These are phyloP conservation scores for Cyclanthera cordifolia DNA, from an alignment of 306 rosid species.

Conservation along the genomic window DNA sequence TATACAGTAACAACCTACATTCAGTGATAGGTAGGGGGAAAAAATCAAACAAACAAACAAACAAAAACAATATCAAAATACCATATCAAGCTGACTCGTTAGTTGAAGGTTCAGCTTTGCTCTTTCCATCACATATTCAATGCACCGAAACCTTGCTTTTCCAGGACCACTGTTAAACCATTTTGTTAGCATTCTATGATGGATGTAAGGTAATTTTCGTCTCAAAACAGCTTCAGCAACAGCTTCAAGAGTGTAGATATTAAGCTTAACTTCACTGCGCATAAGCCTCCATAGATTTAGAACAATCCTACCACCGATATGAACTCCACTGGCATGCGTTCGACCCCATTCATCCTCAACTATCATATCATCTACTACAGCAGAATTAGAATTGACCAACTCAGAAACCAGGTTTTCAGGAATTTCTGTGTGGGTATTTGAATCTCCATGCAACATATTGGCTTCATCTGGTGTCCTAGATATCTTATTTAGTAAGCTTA, in stretches of 20 bases:
- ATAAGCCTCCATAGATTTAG: slow-evolving; percentile 82
- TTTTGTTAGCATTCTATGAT: slow-evolving; percentile 44
- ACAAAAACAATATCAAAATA: slow-evolving; percentile 21
- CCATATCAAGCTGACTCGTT: slow-evolving; percentile 75
- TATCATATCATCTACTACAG: slow-evolving; percentile 42
- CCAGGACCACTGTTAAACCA: slow-evolving; percentile 90
- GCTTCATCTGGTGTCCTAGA: slow-evolving; percentile 70
- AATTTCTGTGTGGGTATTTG: slow-evolving; percentile 28
- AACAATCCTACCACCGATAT: slow-evolving; percentile 90
- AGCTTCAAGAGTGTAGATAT: slow-evolving; percentile 71
- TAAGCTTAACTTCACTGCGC: slow-evolving; percentile 85
- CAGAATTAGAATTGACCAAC: slow-evolving; percentile 31
- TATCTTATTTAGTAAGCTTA: slow-evolving; percentile 57
- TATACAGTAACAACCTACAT: background rate
- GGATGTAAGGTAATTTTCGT: slow-evolving; percentile 55
- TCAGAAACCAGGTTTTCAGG: slow-evolving; percentile 35
- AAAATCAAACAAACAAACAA: too few species aligned
- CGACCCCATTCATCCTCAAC: slow-evolving; percentile 98
- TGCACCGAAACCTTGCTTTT: slow-evolving; percentile 61
- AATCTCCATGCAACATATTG: slow-evolving; percentile 28
- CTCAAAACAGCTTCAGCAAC: slow-evolving; percentile 81
- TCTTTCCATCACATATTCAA: slow-evolving; percentile 50
- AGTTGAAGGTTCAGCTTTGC: slow-evolving; percentile 74
- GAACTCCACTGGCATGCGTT: slow-evolving; percentile 90
- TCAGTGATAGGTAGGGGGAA: background rate